phyloP scores from a whole-genome alignment of 768 basidiomycete genomes.

The Rhizopogon roseolus region DNA sequence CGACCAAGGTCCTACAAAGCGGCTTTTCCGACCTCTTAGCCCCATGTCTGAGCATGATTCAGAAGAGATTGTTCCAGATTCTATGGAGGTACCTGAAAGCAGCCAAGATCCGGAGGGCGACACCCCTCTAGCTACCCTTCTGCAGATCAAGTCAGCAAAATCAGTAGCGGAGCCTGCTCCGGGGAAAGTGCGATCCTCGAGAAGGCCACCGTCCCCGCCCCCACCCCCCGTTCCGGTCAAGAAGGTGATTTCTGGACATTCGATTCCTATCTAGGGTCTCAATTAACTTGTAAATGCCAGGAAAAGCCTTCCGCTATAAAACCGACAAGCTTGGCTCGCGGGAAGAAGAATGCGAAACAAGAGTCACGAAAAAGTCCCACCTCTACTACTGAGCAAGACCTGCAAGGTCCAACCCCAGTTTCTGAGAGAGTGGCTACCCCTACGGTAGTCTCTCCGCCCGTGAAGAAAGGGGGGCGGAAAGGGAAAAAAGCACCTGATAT shows the following conservation, averaged over 20 bases:
- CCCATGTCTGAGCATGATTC: conserved; percentile 18
- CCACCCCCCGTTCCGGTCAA: not conserved
- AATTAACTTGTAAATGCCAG: not conserved
- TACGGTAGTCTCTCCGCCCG: not conserved
- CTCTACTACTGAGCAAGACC: conserved; percentile 55
- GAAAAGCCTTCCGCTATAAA: conserved; percentile 7
- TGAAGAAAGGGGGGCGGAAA: conserved; percentile 4
- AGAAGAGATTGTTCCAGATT: conserved; percentile 24
- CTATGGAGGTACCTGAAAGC: conserved; percentile 24
- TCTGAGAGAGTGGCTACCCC: conserved; percentile 6
- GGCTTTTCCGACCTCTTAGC: conserved; percentile 15
- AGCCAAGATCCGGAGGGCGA: conserved; percentile 37
- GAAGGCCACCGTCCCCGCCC: conserved; percentile 3
- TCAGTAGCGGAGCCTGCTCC: conserved; percentile 7
- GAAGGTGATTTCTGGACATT: conserved; percentile 12
- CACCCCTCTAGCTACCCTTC: conserved; percentile 36
- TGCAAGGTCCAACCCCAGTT: conserved; percentile 9
- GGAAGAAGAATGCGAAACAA: conserved; percentile 9
- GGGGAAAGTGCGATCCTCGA: not conserved
- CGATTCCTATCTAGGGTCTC: not conserved
- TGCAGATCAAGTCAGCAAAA: conserved; percentile 17
- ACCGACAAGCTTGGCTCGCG: conserved; percentile 7
- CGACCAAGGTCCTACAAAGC: conserved; percentile 10
- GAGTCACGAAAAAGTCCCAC: conserved; percentile 46
- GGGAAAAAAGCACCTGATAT: not conserved